Evolutionary conservation across 1,284 basidiomycete genomes (phyloP).

Genomic region (Phylloboletellus chloephorus): DNA sequence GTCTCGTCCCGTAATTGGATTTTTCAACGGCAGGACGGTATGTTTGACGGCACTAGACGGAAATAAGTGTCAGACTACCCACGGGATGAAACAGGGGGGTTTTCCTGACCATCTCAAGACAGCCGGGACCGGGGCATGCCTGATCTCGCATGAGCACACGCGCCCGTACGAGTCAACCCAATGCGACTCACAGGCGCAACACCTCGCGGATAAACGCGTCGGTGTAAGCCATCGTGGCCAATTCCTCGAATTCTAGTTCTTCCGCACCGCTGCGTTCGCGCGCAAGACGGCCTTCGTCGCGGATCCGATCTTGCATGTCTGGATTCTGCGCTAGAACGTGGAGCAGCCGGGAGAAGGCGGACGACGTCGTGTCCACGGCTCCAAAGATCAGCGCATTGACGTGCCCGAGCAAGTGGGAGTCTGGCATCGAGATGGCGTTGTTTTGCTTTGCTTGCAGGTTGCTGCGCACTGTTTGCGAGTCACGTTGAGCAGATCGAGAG

Average conservation of each 20-base stretch:
- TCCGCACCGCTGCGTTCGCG: slow-evolving; percentile 10
- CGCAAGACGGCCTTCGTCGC: slow-evolving; percentile 25
- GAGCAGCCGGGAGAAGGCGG: slow-evolving; percentile 30
- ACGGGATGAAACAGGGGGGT: background rate
- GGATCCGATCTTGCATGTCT: slow-evolving; percentile 29
- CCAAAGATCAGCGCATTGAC: slow-evolving; percentile 30
- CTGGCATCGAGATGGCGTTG: slow-evolving; percentile 1
- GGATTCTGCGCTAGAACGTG: slow-evolving; percentile 25
- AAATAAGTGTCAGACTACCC: background rate
- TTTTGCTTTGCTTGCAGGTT: slow-evolving; percentile 15
- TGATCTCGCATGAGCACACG: background rate
- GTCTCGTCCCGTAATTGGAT: slow-evolving; percentile 8
- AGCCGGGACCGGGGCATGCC: slow-evolving; percentile 10
- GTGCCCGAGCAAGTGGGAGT: slow-evolving; percentile 1
- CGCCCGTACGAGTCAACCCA: background rate
- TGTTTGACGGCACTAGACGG: slow-evolving; percentile 12
- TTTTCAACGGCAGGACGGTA: slow-evolving; percentile 10
- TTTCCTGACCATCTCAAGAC: slow-evolving; percentile 10
- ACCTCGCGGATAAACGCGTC: slow-evolving; percentile 34
- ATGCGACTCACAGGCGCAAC: slow-evolving; percentile 22
- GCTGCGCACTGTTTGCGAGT: slow-evolving; percentile 17
- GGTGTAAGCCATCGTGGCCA: slow-evolving; percentile 28
- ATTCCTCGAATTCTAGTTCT: slow-evolving; percentile 28
- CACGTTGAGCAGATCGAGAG: slow-evolving; percentile 24
- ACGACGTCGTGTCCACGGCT: slow-evolving; percentile 32